Conservation (phyloP, 169 alveolate species). For the Plasmodium blacklocki region DNA sequence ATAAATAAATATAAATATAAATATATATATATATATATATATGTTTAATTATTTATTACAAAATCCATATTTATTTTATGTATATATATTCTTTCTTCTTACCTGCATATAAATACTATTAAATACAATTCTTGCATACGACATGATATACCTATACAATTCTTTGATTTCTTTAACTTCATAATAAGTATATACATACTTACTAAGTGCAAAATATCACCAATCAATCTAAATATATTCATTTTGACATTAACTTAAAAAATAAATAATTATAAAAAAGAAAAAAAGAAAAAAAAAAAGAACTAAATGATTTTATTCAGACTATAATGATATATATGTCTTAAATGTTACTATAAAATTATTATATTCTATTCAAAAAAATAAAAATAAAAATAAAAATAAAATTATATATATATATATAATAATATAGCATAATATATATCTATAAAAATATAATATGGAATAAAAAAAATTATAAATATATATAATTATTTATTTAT, state of each 20-base stretch:
- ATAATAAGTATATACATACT: constrained; percentile 93
- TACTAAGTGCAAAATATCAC: constrained; percentile 94
- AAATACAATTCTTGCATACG: constrained; percentile 97
- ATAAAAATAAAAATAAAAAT: neutral
- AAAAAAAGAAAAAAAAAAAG: neutral
- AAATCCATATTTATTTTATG: neutral
- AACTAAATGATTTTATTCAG: neutral
- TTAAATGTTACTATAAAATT: too few species aligned
- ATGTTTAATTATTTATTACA: neutral
- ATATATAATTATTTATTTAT: too few species aligned
- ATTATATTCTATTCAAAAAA: neutral
- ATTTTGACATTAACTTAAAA: constrained; percentile 84
- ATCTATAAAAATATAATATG: neutral
- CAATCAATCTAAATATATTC: constrained; percentile 94
- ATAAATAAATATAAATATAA: neutral
- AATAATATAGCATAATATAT: neutral
- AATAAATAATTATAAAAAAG: neutral
- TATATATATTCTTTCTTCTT: constrained; percentile 29
- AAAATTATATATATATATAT: neutral
- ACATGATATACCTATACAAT: constrained; percentile 96
- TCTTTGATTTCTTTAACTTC: constrained; percentile 92
- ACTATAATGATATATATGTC: neutral
- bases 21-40: neutral
- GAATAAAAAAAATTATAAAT: neutral
- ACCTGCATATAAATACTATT: constrained; percentile 93